These are phyloP conservation scores for Fomitopsis schrenkii DNA, from an alignment of 1,284 basidiomycete genomes.

Conservation along the genomic window DNA sequence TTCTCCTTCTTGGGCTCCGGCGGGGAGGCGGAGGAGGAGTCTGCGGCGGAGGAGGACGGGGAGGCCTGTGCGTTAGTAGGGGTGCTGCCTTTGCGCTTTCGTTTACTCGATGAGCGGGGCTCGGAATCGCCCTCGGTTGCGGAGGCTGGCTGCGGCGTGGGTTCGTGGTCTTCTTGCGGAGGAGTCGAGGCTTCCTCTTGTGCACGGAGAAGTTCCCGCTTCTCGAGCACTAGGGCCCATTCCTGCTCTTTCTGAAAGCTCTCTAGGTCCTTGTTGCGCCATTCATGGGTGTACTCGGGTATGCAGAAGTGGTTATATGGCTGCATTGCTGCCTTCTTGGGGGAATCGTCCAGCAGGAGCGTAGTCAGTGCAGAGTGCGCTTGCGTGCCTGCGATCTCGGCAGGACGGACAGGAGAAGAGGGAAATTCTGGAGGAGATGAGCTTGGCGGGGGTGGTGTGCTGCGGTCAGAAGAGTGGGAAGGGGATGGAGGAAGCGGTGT, in stretches of 20 bases:
- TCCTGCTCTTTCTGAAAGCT: slow-evolving; percentile 18
- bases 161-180: background rate
- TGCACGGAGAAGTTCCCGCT: slow-evolving; percentile 7
- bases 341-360: slow-evolving; percentile 79
- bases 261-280: slow-evolving; percentile 43
- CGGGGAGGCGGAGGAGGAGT: background rate
- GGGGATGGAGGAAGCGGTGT: slow-evolving; percentile 16
- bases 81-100: slow-evolving; percentile 11
- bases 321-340: slow-evolving; percentile 72
- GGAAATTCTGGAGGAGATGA: background rate
- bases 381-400: slow-evolving; percentile 8
- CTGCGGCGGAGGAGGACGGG: background rate
- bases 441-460: slow-evolving; percentile 13
- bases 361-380: slow-evolving; percentile 65
- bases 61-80: background rate
- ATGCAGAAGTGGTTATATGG: slow-evolving; percentile 80
- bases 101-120: slow-evolving; percentile 15
- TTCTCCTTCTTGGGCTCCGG: background rate
- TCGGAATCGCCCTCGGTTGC: slow-evolving; percentile 4
- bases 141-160: background rate
- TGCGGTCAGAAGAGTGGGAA: slow-evolving; percentile 14
- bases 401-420: slow-evolving; percentile 1
- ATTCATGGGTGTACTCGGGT: slow-evolving; percentile 53
- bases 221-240: slow-evolving; percentile 14
- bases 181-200: background rate